Percentiles rank a stretch among this genome's conserved stretches.
phyloP scores from a whole-genome alignment of 805 yeast genomes.

The Phaffomyces opuntiae region DNA sequence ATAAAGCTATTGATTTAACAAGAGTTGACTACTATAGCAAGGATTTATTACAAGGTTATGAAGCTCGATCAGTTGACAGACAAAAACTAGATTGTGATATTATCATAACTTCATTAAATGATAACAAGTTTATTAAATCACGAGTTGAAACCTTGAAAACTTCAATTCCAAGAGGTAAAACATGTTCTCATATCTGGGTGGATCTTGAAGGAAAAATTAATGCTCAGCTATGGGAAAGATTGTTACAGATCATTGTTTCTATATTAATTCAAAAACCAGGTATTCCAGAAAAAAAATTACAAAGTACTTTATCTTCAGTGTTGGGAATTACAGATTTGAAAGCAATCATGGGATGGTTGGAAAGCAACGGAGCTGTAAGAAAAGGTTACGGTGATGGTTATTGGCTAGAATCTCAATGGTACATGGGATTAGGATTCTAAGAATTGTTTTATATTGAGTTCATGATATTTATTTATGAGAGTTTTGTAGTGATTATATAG shows the following conservation, averaged over 20 bases:
- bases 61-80: slow-evolving; percentile 68
- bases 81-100: slow-evolving; percentile 61
- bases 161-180: slow-evolving; percentile 50
- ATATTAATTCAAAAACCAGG: slow-evolving; percentile 52
- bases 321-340: slow-evolving; percentile 27
- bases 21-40: slow-evolving; percentile 50
- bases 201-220: slow-evolving; percentile 58
- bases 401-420: slow-evolving; percentile 43
- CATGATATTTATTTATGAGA: not conserved
- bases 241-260: slow-evolving; percentile 40
- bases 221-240: slow-evolving; percentile 49
- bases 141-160: slow-evolving; percentile 10
- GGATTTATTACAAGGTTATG: slow-evolving; percentile 53
- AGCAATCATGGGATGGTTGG: slow-evolving; percentile 39
- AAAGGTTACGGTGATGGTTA: slow-evolving; percentile 32
- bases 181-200: slow-evolving; percentile 69
- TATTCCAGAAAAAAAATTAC: slow-evolving; percentile 25
- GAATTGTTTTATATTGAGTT: not conserved
- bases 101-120: slow-evolving; percentile 26
- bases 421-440: slow-evolving; percentile 28
- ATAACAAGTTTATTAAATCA: slow-evolving; percentile 2
- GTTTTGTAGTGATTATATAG: no score
- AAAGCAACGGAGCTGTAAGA: slow-evolving; percentile 30
- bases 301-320: slow-evolving; percentile 15
- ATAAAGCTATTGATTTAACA: slow-evolving; percentile 33